Base-by-base conservation (phyloP, 805 yeast species). In the Barnettozyma vustinii region DNA sequence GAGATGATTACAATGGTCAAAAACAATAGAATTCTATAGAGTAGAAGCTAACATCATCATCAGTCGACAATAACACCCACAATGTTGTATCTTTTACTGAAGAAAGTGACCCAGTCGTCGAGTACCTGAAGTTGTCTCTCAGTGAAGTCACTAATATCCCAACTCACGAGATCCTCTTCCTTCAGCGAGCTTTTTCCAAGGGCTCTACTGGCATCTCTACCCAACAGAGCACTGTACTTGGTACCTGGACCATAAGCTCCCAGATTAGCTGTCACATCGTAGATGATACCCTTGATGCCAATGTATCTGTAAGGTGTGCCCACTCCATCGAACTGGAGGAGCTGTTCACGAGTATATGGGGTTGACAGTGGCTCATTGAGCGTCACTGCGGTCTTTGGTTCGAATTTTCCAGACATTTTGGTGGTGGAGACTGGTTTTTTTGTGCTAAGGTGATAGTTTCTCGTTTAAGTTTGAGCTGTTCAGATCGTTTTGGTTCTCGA, bases 211-310 rank as follows among this genome's bases (percentile, higher is more conserved):
- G 87, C 87, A 56, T 88, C 96, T 53, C 77, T 79, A 5, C 92
- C 96, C 9, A 81, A 87, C 39, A 88, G 73, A 7, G 73, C 79
- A 58, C 80, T 81, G 65, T 88, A 89, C 20, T 83, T 81, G 51
- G 80, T 77, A 0, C 90, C 91, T 3, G 84, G 83, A 0, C 96
- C 96, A 61, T 88, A 88, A 37, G 82, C 83, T 15, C 75, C 78
- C 12, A 63, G 56, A 59, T 87, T 88, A 42, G 69, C 61, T 0
- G 87, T 76, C 9, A 89, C 96, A 59, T 88, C 96, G 63, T 87
- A 89, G 10, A 89, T 79, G 2, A 73, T 73, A 19, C 96, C 94
- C 52, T 82, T 81, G 57, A 88, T 82, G 8, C 81, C 94, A 18
- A 88, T 84, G 64, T 81, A 88, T 54, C 86, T 75, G 50, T 75